A percentile compares a stretch with the other conserved stretches of the same genome.
Evolutionary conservation across 441 rosid species (phyloP).

Genomic region (Brassica balearica): DNA sequence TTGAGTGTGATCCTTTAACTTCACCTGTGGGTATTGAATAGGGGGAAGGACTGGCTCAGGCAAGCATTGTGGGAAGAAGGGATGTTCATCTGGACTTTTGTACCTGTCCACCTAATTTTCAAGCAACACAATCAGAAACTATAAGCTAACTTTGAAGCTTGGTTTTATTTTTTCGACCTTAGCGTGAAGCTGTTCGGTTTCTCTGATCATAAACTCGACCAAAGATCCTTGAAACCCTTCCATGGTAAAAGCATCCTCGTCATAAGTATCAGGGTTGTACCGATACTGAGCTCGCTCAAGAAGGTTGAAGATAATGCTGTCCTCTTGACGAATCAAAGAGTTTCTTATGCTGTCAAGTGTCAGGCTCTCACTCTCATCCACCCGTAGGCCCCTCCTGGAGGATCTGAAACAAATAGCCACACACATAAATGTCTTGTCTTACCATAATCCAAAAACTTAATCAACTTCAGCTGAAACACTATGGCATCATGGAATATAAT

Average conservation of each 20-base stretch:
- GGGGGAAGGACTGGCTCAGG: slow-evolving; percentile 83
- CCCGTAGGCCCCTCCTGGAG: neutral
- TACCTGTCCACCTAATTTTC: slow-evolving; percentile 74
- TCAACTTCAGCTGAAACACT: neutral
- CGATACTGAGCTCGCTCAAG: slow-evolving; percentile 85
- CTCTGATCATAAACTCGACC: slow-evolving; percentile 80
- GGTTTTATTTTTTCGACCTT: slow-evolving; percentile 50
- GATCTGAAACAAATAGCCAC: neutral
- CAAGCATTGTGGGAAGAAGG: slow-evolving; percentile 77
- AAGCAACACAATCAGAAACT: slow-evolving; percentile 25
- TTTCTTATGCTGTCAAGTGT: slow-evolving; percentile 78
- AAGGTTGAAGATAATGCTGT: slow-evolving; percentile 88
- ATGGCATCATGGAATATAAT: too few relatives aligned
- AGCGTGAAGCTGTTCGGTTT: slow-evolving; percentile 88
- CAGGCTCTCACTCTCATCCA: slow-evolving; percentile 64
- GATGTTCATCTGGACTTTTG: slow-evolving; percentile 95
- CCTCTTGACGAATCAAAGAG: slow-evolving; percentile 87
- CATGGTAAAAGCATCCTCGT: slow-evolving; percentile 67
- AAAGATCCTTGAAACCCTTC: slow-evolving; percentile 85
- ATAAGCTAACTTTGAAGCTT: neutral
- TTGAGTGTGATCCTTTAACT: neutral
- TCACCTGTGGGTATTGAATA: slow-evolving; percentile 78
- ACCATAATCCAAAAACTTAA: neutral
- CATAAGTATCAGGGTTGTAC: slow-evolving; percentile 77
- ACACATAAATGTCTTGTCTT: neutral